A percentile compares a stretch with the other conserved stretches of the same genome.
phyloP scores from a whole-genome alignment of 2,329 filamentous ascomycete genomes.

The Penicillium sp. region DNA sequence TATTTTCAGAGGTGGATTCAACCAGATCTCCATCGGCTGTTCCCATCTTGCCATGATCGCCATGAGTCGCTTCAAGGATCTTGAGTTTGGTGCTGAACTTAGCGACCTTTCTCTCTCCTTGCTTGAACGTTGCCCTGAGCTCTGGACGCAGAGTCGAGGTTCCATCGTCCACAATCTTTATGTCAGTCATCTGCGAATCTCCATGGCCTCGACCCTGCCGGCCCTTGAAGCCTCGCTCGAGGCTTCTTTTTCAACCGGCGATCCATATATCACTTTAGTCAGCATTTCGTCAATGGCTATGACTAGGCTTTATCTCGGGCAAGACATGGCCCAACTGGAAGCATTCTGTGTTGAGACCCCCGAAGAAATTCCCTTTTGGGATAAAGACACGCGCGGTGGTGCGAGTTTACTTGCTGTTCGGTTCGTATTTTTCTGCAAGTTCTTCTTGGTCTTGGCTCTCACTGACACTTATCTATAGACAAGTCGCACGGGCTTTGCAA shows the following conservation, averaged over 20 bases:
- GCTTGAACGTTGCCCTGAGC: slow-evolving; percentile 56
- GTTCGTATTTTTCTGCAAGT: slow-evolving; percentile 22
- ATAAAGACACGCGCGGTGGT: slow-evolving; percentile 62
- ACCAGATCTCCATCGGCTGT: slow-evolving; percentile 63
- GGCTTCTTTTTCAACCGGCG: slow-evolving; percentile 60
- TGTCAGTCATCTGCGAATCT: slow-evolving; percentile 62
- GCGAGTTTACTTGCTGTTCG: slow-evolving; percentile 58
- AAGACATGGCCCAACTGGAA: slow-evolving; percentile 63
- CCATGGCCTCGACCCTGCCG: slow-evolving; percentile 56
- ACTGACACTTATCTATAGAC: slow-evolving; percentile 35
- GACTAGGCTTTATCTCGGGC: slow-evolving; percentile 59
- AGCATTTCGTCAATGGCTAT: slow-evolving; percentile 64
- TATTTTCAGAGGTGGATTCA: slow-evolving; percentile 58
- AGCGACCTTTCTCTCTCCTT: slow-evolving; percentile 58
- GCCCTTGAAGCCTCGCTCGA: slow-evolving; percentile 61
- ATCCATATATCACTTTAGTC: slow-evolving; percentile 61
- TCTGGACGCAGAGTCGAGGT: slow-evolving; percentile 60
- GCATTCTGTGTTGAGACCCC: slow-evolving; percentile 60
- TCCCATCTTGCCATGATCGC: slow-evolving; percentile 62
- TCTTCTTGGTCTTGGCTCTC: not conserved
- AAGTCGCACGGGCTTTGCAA: slow-evolving; percentile 63
- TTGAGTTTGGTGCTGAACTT: slow-evolving; percentile 58
- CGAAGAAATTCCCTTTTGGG: slow-evolving; percentile 63
- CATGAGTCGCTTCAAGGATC: slow-evolving; percentile 61
- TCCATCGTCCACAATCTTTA: slow-evolving; percentile 63